A percentile compares a stretch with the other conserved stretches of the same genome.
These are phyloP conservation scores for Rhexocercosporidium sp. DNA, from an alignment of 2,329 filamentous ascomycete genomes.

Conservation along the genomic window DNA sequence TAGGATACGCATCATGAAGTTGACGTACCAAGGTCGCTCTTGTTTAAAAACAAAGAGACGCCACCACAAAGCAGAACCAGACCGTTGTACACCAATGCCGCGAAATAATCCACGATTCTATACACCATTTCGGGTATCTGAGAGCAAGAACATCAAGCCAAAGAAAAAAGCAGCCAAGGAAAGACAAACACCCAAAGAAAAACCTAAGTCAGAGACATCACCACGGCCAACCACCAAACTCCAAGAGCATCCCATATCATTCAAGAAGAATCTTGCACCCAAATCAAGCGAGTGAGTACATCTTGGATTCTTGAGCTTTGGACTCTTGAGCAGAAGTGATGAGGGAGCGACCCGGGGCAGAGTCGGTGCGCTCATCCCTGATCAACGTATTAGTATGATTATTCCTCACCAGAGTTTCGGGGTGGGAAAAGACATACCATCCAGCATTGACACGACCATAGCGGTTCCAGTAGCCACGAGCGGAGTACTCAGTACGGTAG, in stretches of 20 bases:
- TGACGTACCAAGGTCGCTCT: not conserved
- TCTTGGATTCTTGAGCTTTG: not conserved
- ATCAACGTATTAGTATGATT: no score
- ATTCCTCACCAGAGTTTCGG: no score
- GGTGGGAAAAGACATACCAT: no score
- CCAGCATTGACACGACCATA: not conserved
- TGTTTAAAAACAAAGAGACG: not conserved
- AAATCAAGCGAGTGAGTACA: not conserved
- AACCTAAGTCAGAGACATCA: no score
- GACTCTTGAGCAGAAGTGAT: not conserved
- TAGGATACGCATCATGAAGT: constrained; percentile 1
- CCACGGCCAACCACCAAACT: not conserved
- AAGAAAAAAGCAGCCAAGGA: not conserved
- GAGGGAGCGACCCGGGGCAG: not conserved
- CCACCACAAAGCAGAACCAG: not conserved
- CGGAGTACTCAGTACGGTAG: not conserved
- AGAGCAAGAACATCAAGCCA: not conserved
- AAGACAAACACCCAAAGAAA: not conserved
- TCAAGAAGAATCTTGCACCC: not conserved
- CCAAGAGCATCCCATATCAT: not conserved
- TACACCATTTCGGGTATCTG: not conserved
- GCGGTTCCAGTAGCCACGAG: not conserved
- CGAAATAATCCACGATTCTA: not conserved
- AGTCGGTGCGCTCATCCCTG: constrained; percentile 10
- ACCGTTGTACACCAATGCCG: not conserved